Evolutionary conservation across 768 basidiomycete species (phyloP).

Genomic region (Mrakia frigida): DNA sequence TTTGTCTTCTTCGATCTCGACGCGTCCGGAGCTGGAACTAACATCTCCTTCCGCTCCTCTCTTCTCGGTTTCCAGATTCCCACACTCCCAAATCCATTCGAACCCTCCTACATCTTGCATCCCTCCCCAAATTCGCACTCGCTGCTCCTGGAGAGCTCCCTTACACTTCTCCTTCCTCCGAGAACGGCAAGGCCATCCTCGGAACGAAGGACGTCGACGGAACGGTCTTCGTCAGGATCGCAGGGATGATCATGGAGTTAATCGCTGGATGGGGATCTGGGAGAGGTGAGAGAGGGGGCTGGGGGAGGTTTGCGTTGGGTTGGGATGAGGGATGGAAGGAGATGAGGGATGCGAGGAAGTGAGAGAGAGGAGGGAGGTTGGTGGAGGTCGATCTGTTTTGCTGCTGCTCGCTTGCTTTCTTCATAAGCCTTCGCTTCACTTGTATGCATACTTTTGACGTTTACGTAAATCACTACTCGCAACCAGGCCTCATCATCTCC

Average conservation of each 20-base stretch:
- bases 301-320: constrained; percentile 20
- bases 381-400: too few relatives aligned
- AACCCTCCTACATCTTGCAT: constrained; percentile 5
- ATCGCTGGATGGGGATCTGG: constrained; percentile 1
- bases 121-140: neutral
- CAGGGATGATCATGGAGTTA: constrained; percentile 18
- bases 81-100: constrained; percentile 20
- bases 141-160: neutral
- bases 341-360: neutral
- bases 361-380: neutral
- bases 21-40: neutral
- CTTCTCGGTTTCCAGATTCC: neutral
- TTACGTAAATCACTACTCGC: too few relatives aligned
- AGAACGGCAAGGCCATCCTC: neutral
- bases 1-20: neutral
- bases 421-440: too few relatives aligned
- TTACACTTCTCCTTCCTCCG: neutral
- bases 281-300: neutral
- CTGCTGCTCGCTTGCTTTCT: too few relatives aligned
- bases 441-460: too few relatives aligned
- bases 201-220: constrained; percentile 3
- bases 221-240: neutral
- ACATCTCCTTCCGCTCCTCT: neutral
- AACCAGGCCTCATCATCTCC: too few relatives aligned
- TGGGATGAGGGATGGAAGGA: constrained; percentile 24